A percentile compares a stretch with the other conserved stretches of the same genome.
phyloP scores from a whole-genome alignment of 768 basidiomycete genomes.

The Lentinula sp. region DNA sequence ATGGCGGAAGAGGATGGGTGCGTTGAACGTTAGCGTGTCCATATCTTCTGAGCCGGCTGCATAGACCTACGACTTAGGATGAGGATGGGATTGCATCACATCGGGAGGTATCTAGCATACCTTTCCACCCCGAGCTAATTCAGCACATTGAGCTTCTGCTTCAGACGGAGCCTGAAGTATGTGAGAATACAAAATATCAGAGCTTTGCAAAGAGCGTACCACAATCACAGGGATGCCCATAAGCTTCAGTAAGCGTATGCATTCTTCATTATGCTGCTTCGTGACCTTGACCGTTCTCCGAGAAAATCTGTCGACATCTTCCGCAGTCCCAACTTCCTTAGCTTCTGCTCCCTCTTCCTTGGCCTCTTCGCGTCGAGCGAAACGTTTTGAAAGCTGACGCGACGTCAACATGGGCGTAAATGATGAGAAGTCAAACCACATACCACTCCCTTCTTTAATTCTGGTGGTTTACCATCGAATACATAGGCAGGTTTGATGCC shows the following conservation, averaged over 20 bases:
- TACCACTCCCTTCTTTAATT: slow-evolving; percentile 95
- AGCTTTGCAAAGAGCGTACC: slow-evolving; percentile 38
- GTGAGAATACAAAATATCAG: slow-evolving; percentile 3
- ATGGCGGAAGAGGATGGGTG: slow-evolving; percentile 90
- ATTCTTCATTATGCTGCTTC: slow-evolving; percentile 94
- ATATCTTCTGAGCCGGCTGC: slow-evolving; percentile 99
- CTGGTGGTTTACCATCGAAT: slow-evolving; percentile 97
- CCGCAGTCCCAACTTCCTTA: slow-evolving; percentile 90
- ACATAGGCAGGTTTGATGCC: slow-evolving; percentile 98
- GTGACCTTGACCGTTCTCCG: slow-evolving; percentile 94
- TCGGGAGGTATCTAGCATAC: slow-evolving; percentile 27
- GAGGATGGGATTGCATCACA: not conserved
- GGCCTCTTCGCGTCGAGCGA: slow-evolving; percentile 84
- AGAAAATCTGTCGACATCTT: slow-evolving; percentile 88
- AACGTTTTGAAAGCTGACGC: slow-evolving; percentile 89
- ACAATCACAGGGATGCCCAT: slow-evolving; percentile 98
- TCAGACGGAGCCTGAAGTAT: slow-evolving; percentile 84
- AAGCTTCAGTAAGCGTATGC: slow-evolving; percentile 73
- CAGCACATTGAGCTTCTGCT: slow-evolving; percentile 98
- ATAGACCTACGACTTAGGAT: slow-evolving; percentile 60
- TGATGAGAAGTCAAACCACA: slow-evolving; percentile 26
- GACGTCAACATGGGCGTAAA: not conserved
- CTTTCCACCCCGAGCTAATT: slow-evolving; percentile 94
- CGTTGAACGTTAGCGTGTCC: slow-evolving; percentile 95
- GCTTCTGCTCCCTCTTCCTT: slow-evolving; percentile 95